These are phyloP conservation scores for Bocquillonia castaneifolia DNA, from an alignment of 441 rosid species.

Conservation along the genomic window DNA sequence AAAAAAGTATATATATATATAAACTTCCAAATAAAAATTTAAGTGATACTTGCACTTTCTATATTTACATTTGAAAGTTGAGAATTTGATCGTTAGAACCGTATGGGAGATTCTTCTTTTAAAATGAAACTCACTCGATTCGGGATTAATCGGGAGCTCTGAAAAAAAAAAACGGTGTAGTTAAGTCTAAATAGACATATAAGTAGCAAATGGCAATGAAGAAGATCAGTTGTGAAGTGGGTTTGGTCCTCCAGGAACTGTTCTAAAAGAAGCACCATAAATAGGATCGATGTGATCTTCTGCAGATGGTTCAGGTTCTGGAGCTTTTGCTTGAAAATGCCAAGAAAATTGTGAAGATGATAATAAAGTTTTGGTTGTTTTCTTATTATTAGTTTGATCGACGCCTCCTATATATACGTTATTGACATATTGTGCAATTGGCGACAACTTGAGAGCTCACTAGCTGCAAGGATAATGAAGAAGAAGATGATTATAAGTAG, in stretches of 20 bases:
- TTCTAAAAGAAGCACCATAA: constrained; percentile 37
- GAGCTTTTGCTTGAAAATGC: constrained; percentile 34
- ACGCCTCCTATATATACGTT: neutral
- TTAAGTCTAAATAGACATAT: constrained; percentile 11
- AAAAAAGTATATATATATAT: constrained; percentile 13
- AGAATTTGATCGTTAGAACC: too few relatives aligned
- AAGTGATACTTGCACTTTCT: too few relatives aligned
- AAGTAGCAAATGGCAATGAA: neutral
- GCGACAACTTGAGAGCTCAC: constrained; percentile 36
- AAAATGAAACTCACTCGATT: too few relatives aligned
- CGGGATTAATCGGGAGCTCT: too few relatives aligned
- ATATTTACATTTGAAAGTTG: too few relatives aligned
- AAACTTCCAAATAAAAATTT: too few relatives aligned
- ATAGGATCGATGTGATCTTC: constrained; percentile 26
- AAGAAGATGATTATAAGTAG: too few relatives aligned
- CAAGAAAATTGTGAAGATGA: constrained; percentile 17
- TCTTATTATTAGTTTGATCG: constrained; percentile 17
- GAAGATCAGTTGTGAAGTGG: constrained; percentile 46
- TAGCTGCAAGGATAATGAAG: constrained; percentile 26
- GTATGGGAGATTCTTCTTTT: too few relatives aligned
- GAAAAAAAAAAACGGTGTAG: constrained; percentile 3
- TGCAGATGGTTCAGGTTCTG: constrained; percentile 19
- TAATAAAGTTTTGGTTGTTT: too few relatives aligned
- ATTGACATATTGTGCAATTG: too few relatives aligned
- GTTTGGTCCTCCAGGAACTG: constrained; percentile 45